Base-by-base conservation (phyloP, 2,329 filamentous ascomycete species). In the Hymenoscyphus fraxineus region DNA sequence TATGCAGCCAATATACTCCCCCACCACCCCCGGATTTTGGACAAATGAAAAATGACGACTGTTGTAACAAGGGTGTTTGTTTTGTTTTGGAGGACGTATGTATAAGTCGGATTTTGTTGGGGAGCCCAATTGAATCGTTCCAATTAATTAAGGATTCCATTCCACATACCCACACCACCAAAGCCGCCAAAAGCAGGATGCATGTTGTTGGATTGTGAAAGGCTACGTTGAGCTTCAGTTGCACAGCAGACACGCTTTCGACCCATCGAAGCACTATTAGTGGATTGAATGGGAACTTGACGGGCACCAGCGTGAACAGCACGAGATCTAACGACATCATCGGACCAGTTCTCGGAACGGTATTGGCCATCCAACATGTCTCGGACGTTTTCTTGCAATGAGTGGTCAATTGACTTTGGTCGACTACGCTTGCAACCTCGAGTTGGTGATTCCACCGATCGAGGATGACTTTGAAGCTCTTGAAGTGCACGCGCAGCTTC, bases 241-340 rank as follows among this genome's bases (percentile, higher is more conserved):
- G 86, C 83, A 77, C 86, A 90, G 78, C 88, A 89, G 44, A 89
- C 80, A 70, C 88, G 83, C 78, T 91, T 91, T 67, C 84, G 80
- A 69, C 82, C 80, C 54, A 70, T 60, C 1, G 71, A 72, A 47
- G 68, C 80, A 80, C 57, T 80, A 77, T 39, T 82, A 72, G 71
- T 79, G 63, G 78, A 78, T 63, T 76, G 80, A 64, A 75, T 75
- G 65, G 77, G 76, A 38, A 79, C 71, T 76, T 81, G 75, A 70
- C 75, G 64, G 69, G 78, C 63, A 67, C 72, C 73, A 69, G 74
- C 73, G 72, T 77, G 65, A 73, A 77, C 71, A 69, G 75, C 70
- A 75, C 76, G 74, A 75, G 72, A 74, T 66, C 76, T 64, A 19
- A 72, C 64, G 55, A 73, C 59, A 19, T 70, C 65, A 38, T 71